Conservation (phyloP, 2,329 filamentous ascomycete species). For the Penicillium corylophilum region DNA sequence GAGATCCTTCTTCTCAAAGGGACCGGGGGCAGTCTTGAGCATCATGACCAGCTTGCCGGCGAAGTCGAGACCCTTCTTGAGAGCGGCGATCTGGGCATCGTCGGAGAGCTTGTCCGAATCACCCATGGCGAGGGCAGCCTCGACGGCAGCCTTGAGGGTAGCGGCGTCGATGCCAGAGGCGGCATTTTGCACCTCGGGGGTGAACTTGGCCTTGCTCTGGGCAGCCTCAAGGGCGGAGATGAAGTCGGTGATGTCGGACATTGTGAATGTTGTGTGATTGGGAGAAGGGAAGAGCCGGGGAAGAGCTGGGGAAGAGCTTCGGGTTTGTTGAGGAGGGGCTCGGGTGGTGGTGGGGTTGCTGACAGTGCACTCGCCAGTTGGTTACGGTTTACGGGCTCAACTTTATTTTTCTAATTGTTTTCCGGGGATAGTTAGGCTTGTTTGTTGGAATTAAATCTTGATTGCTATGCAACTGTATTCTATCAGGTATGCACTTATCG, state of each 20-base stretch:
- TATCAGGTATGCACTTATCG: not conserved
- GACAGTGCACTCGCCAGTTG: slow-evolving; percentile 18
- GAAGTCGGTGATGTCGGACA: slow-evolving; percentile 31
- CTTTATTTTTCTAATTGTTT: not conserved
- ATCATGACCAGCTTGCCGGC: slow-evolving; percentile 32
- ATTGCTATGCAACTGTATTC: not conserved
- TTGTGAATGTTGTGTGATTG: slow-evolving; percentile 15
- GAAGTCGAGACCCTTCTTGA: slow-evolving; percentile 30
- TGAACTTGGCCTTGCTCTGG: slow-evolving; percentile 29
- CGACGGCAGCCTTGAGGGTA: slow-evolving; percentile 24
- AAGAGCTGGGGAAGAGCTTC: slow-evolving; percentile 4
- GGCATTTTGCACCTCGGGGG: slow-evolving; percentile 28
- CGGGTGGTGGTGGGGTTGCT: slow-evolving; percentile 16
- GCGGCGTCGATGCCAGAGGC: slow-evolving; percentile 26
- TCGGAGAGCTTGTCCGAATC: slow-evolving; percentile 16
- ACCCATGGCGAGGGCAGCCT: slow-evolving; percentile 15
- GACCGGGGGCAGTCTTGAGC: slow-evolving; percentile 24
- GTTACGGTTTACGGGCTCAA: not conserved
- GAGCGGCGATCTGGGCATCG: slow-evolving; percentile 15
- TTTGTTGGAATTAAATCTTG: not conserved
- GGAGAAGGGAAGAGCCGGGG: slow-evolving; percentile 1
- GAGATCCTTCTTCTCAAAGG: slow-evolving; percentile 30
- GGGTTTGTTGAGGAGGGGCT: slow-evolving; percentile 10
- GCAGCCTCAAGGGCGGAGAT: slow-evolving; percentile 26
- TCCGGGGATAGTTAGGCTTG: not conserved